Conservation (phyloP, 140 eudicot species). For the Bidens hawaiensis region DNA sequence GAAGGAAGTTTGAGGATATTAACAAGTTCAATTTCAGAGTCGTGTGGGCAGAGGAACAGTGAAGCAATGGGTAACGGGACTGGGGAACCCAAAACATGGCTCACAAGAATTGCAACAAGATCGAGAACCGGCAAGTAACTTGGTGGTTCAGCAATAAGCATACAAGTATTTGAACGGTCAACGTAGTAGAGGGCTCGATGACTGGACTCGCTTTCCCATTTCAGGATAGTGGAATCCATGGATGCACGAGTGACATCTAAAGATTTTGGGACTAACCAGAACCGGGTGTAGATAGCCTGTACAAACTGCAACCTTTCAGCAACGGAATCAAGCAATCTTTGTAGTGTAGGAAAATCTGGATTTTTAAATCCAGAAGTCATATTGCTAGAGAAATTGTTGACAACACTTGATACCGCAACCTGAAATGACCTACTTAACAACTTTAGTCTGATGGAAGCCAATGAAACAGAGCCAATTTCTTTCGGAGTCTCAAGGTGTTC, state of each 20-base stretch:
- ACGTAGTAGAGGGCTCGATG: slow-evolving; percentile 68
- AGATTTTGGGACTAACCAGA: slow-evolving; percentile 51
- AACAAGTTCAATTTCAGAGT: slow-evolving; percentile 51
- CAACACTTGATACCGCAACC: slow-evolving; percentile 53
- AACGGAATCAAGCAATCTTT: slow-evolving; percentile 33
- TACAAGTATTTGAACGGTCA: slow-evolving; percentile 36
- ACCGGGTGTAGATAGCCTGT: slow-evolving; percentile 51
- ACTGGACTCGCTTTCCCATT: slow-evolving; percentile 39
- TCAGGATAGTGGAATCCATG: slow-evolving; percentile 44
- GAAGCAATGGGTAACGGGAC: slow-evolving; percentile 62
- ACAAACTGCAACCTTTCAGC: slow-evolving; percentile 68
- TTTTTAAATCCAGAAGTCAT: slow-evolving; percentile 23
- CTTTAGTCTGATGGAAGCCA: slow-evolving; percentile 40
- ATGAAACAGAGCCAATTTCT: slow-evolving; percentile 45
- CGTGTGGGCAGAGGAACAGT: slow-evolving; percentile 53
- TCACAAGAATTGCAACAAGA: slow-evolving; percentile 52
- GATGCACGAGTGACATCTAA: slow-evolving; percentile 53
- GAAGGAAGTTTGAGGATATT: slow-evolving; percentile 45
- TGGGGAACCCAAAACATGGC: slow-evolving; percentile 67
- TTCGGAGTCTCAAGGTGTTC: slow-evolving; percentile 42
- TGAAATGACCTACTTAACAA: slow-evolving; percentile 58
- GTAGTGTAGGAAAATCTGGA: slow-evolving; percentile 34
- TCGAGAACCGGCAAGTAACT: slow-evolving; percentile 54
- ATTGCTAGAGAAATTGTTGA: slow-evolving; percentile 32
- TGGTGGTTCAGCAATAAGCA: slow-evolving; percentile 75